Conservation (phyloP, 2,329 filamentous ascomycete genomes). For the Paracorniculantispora psalliotae region DNA sequence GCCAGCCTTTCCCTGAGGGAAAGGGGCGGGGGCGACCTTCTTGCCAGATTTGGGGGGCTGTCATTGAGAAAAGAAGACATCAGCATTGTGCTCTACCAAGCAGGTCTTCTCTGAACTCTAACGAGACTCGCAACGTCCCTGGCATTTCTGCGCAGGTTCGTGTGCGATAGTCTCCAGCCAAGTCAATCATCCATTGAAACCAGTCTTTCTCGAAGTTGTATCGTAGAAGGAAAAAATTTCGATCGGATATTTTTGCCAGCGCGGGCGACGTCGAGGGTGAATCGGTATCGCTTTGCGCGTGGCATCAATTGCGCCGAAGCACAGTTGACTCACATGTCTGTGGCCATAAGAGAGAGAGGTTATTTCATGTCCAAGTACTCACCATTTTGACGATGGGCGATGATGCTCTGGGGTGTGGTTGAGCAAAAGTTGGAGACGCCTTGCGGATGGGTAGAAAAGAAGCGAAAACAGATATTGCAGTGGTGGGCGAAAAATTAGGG, state of each 20-base stretch:
- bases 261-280: constrained; percentile 11
- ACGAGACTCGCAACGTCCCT: constrained; percentile 55
- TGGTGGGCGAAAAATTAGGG: constrained; percentile 36
- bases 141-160: constrained; percentile 49
- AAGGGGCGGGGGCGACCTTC: constrained; percentile 96
- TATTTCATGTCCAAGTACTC: constrained; percentile 27
- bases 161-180: constrained; percentile 55
- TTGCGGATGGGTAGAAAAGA: constrained; percentile 24
- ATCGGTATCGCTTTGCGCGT: constrained; percentile 22
- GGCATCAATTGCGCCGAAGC: constrained; percentile 30
- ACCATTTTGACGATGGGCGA: constrained; percentile 38
- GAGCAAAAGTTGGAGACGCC: constrained; percentile 27
- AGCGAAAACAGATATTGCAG: constrained; percentile 26
- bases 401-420: constrained; percentile 25
- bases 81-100: constrained; percentile 70
- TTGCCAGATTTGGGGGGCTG: constrained; percentile 97
- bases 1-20: constrained; percentile 87
- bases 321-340: constrained; percentile 32
- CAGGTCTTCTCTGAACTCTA: constrained; percentile 87
- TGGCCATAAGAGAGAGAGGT: constrained; percentile 34
- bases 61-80: constrained; percentile 99
- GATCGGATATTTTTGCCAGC: constrained; percentile 26
- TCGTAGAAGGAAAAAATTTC: constrained; percentile 17
- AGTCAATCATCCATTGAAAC: constrained; percentile 40
- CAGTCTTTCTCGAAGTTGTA: constrained; percentile 4